Evolutionary conservation across 257 asterid species (phyloP), one percentile per base, ranked within the genome.

Genomic region (Plantago ovata): DNA sequence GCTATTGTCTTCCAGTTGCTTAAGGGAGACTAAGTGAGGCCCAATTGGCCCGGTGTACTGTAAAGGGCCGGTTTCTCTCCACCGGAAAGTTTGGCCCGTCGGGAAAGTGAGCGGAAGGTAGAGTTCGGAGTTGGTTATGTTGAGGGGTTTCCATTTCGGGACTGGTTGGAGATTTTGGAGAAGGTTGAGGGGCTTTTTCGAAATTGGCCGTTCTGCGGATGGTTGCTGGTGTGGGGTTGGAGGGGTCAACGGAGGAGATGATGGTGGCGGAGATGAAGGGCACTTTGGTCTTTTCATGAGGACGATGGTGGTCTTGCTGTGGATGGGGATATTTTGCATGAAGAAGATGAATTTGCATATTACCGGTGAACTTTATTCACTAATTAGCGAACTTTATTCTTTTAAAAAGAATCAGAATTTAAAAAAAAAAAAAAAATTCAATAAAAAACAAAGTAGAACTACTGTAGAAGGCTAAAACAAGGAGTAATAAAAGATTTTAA

Each of bases 51-150:
- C 95, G 4, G 97, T 88, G 74, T 66, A 92, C 56, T 85, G 95
- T 18, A 66, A 60, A 6, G 86, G 79, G 39, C 87, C 94, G 15
- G 98, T 88, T 53, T 79, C 74, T 73, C 70, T 92, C 95, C 95
- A 92, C 67, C 94, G 79, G 85, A 92, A 92, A 2, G 95, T 88
- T 69, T 87, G 98, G 41, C 98, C 98, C 9, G 98, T 92, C 56
- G 98, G 98, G 69, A 92, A 85, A 18, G 95, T 92, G 66, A 92
- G 94, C 45, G 98, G 94, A 61, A 92, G 62, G 71, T 82, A 81
- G 58, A 92, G 89, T 69, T 88, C 98, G 32, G 91, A 69, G 67
- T 78, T 92, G 60, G 66, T 63, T 23, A 84, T 66, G 52, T 71
- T 73, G 19, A 86, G 78, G 65, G 89, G 86, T 11, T 76, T 74